Evolutionary conservation across 2,329 filamentous ascomycete genomes (phyloP).

Genomic region (Colletotrichum truncatum): DNA sequence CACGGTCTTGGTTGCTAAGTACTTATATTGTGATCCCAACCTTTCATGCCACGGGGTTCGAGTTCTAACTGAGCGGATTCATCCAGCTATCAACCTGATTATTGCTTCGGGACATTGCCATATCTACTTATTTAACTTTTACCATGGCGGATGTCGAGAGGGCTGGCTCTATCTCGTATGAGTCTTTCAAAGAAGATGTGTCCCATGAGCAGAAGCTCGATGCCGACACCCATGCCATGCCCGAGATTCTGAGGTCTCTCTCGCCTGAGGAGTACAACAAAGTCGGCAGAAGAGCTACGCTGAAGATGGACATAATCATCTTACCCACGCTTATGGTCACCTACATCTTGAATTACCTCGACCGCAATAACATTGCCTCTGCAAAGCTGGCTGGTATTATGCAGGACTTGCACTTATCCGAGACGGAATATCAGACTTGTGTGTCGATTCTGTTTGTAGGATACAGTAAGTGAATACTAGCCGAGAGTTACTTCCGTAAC

Average conservation of each 20-base stretch:
- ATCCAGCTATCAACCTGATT: too few relatives aligned
- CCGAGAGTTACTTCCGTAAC: background rate
- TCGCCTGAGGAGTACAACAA: constrained; percentile 28
- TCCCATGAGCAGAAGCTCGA: background rate
- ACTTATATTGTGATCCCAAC: background rate
- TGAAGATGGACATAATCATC: constrained; percentile 10
- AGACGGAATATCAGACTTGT: constrained; percentile 41
- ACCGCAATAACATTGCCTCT: constrained; percentile 26
- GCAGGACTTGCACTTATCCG: constrained; percentile 30
- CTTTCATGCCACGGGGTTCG: too few relatives aligned
- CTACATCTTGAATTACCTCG: constrained; percentile 14
- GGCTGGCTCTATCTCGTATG: background rate
- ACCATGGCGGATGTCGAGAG: background rate
- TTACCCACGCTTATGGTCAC: constrained; percentile 14
- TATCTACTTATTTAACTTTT: background rate
- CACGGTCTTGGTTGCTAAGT: background rate
- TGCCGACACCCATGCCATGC: background rate
- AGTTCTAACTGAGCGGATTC: background rate
- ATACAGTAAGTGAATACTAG: constrained; percentile 13
- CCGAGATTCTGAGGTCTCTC: background rate
- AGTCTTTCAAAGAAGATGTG: background rate
- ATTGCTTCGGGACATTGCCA: too few relatives aligned
- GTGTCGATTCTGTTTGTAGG: constrained; percentile 44
- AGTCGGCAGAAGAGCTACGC: constrained; percentile 17
- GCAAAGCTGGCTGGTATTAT: constrained; percentile 29